Base-by-base conservation (phyloP, 1,284 basidiomycete genomes). In the Stygiomarasmius scandens region DNA sequence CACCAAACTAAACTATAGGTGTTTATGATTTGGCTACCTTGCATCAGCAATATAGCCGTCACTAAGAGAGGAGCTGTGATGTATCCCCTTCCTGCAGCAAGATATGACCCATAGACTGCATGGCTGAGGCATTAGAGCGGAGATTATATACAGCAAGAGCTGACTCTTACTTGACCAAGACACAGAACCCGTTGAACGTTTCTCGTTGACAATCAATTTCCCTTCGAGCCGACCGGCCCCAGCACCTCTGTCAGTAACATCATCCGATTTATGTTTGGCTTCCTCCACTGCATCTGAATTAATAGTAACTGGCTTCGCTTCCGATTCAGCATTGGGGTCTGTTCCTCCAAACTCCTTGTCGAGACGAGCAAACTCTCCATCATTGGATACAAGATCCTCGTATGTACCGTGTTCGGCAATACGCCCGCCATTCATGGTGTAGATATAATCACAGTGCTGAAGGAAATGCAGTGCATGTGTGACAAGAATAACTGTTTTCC, bases 391-490 rank as follows among this genome's bases (percentile, higher is more conserved):
- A 2, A 93, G 76, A 27, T 85, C 74, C 4, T 74, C 67, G 65
- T 84, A 91, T 0, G 86, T 85, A 0, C 90, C 90, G 52, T 84
- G 78, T 64, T 90, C 38, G n/a, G 38, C n/a, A 55, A 92, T 82
- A 6, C 67, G 66, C 0, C 89, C 90, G 55, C 80, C 72, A 34
- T 79, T 70, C 58, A 90, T 66, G 0, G 82, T 83, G 66, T 87
- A 90, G 54, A 91, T 82, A 61, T 84, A 82, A 68, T 89, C 85
- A 59, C 84, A 85, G 53, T 82, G 77, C 0, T 86, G 83, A 3
- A 91, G 75, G 71, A 92, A 87, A 68, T 91, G 88, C 4, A 91
- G 71, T 0, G 87, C 87, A 64, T 92, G 89, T 0, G 89, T 92
- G 53, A 90, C 89, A 44, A 88, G 76, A 27, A 86, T 77, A 22